Percentiles rank a stretch among this genome's conserved stretches.
These are phyloP conservation scores for Debaryomyces psychrophilus DNA, from an alignment of 1,139 yeast genomes.

Conservation along the genomic window DNA sequence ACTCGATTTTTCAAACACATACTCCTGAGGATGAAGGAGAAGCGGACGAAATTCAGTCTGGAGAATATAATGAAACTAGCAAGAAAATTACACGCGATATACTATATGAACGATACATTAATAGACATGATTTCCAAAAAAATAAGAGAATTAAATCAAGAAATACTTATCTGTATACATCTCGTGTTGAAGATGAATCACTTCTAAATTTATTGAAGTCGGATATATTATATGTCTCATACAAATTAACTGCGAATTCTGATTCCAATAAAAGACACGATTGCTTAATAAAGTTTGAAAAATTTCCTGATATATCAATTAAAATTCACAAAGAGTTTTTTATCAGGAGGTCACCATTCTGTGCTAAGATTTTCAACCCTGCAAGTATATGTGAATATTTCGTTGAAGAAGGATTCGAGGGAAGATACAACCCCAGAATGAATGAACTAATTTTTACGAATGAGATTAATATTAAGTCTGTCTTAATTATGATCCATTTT, in stretches of 20 bases:
- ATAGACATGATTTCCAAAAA: conserved; percentile 21
- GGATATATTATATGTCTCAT: conserved; percentile 19
- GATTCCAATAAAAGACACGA: conserved; percentile 25
- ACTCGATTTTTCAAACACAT: conserved; percentile 13
- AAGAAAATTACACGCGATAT: conserved; percentile 19
- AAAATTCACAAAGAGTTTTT: conserved; percentile 38
- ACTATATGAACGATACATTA: conserved; percentile 18
- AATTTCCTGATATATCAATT: conserved; percentile 23
- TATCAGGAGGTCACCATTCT: conserved; percentile 30
- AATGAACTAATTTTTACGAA: conserved; percentile 21
- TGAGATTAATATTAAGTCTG: conserved; percentile 27
- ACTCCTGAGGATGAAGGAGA: conserved; percentile 22
- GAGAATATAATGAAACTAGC: background rate
- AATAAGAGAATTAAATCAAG: conserved; percentile 21
- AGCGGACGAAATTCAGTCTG: conserved; percentile 12
- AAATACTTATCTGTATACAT: conserved; percentile 22
- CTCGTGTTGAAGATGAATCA: conserved; percentile 12
- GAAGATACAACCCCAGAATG: conserved; percentile 21
- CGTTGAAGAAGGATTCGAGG: conserved; percentile 25
- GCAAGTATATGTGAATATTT: conserved; percentile 19
- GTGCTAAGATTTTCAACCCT: conserved; percentile 26
- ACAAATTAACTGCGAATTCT: conserved; percentile 10
- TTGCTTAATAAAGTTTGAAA: conserved; percentile 25
- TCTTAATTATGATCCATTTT: conserved; percentile 37
- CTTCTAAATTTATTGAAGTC: conserved; percentile 19